A percentile compares a stretch with the other conserved stretches of the same genome.
Conservation (phyloP, 768 basidiomycete genomes). For the Boletales sp. region DNA sequence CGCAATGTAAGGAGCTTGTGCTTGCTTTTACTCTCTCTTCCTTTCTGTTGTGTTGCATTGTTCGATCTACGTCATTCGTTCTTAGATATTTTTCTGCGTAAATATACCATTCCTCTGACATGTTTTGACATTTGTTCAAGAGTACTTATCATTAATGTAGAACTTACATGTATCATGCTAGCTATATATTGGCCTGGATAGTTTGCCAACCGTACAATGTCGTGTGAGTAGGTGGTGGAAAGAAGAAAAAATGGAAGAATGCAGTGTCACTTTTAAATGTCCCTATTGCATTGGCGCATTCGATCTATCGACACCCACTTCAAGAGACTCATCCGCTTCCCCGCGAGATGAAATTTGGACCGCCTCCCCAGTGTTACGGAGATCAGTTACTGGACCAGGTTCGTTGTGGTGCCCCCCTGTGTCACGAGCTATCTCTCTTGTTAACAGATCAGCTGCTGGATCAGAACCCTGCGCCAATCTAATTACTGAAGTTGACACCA, state of each 20-base stretch:
- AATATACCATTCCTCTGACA: slow-evolving; percentile 14
- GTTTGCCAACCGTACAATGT: slow-evolving; percentile 1
- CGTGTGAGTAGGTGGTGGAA: background rate
- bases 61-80: slow-evolving; percentile 17
- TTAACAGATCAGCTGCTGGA: background rate
- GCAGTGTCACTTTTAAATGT: too few relatives aligned
- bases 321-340: background rate
- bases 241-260: background rate
- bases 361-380: background rate
- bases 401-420: slow-evolving; percentile 1
- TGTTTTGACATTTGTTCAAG: slow-evolving; percentile 11
- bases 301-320: slow-evolving; percentile 1
- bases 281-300: background rate
- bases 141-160: slow-evolving; percentile 27
- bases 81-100: slow-evolving; percentile 12
- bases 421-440: background rate
- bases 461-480: slow-evolving; percentile 3
- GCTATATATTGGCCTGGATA: slow-evolving; percentile 9
- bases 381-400: background rate
- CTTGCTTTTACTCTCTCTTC: background rate
- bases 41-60: slow-evolving; percentile 3
- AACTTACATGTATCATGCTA: slow-evolving; percentile 25
- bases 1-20: slow-evolving; percentile 16
- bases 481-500: slow-evolving; percentile 18
- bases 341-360: slow-evolving; percentile 1